Base-by-base conservation (phyloP, 108 stramenopile genomes). In the Cylindrotheca closterium region DNA sequence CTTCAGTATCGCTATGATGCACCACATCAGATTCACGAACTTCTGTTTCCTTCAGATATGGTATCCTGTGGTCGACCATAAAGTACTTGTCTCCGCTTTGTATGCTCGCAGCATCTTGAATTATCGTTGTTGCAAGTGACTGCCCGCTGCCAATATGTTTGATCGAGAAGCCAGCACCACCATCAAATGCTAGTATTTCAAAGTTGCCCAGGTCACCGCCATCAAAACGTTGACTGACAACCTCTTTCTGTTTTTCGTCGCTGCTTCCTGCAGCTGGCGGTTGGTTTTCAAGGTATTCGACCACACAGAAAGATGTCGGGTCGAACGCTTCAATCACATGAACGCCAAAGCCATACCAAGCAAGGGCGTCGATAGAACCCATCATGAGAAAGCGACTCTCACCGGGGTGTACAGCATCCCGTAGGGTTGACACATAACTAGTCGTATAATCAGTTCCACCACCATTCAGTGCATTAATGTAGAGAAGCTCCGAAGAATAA, bases 391-490 rank as follows among this genome's bases (percentile, higher is more conserved):
- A 56, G 5, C 30, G 27, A 23, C 25, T 62, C 31, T 67, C 61
- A 2, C 22, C 21, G 3, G 27, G 30, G 1, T 22, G 25, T 22
- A 65, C 47, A 22, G 47, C 30, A 48, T 68, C 63, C 21, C 30
- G 60, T 12, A 65, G 28, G 18, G 58, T 70, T 25, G 83, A 66
- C 17, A 51, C 51, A 54, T 82, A 84, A 21, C 42, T 37, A n/a
- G 80, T 63, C 25, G 72, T 70, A 52, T 92, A 92, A 33, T 92
- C 88, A 12, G 83, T 4, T n/a, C 62, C 58, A 25, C 86, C 81
- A 56, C 91, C 91, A 64, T 89, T 70, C 46, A 89, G 70, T 22
- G 91, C 87, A 46, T 60, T 75, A 10, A 83, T 51, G 86, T 87
- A 92, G 7, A 71, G 47, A 26, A 85, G 75, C 12, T 80, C 66